Percentiles rank a stretch among this genome's conserved stretches.
Evolutionary conservation across 257 asterid genomes (phyloP).

Genomic region (Primulina tabacum): DNA sequence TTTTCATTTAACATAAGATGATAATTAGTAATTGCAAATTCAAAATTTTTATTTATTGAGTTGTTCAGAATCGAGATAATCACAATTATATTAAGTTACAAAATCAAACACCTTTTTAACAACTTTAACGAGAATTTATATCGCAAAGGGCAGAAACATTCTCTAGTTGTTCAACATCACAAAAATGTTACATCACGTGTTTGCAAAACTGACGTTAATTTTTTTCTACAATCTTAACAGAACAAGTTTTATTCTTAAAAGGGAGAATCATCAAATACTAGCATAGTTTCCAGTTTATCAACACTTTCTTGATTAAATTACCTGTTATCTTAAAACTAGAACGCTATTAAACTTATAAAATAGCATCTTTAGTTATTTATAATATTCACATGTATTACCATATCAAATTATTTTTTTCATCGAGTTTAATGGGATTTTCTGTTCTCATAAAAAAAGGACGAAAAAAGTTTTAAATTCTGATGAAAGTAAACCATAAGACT

Average conservation of each 20-base stretch:
- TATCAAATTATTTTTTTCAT: background rate
- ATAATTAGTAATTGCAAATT: background rate
- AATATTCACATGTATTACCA: background rate
- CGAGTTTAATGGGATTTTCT: background rate
- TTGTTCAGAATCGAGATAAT: background rate
- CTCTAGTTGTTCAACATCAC: too few relatives aligned
- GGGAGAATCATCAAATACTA: too few relatives aligned
- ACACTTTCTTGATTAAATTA: too few relatives aligned
- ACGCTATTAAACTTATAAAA: too few relatives aligned
- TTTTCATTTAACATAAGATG: background rate
- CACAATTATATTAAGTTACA: background rate
- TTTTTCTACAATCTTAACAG: too few relatives aligned
- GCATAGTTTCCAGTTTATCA: too few relatives aligned
- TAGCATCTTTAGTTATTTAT: background rate
- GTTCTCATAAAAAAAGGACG: background rate
- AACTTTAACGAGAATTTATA: too few relatives aligned
- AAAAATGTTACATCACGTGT: background rate
- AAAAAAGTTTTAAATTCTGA: background rate
- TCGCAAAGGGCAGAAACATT: too few relatives aligned
- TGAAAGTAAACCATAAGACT: too few relatives aligned
- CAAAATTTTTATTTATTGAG: background rate
- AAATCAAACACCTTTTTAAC: background rate
- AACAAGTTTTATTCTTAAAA: too few relatives aligned
- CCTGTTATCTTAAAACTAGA: too few relatives aligned
- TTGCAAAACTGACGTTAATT: too few relatives aligned